Conservation (phyloP, 148 eudicot genomes). For the Vaccinium darrowii region DNA sequence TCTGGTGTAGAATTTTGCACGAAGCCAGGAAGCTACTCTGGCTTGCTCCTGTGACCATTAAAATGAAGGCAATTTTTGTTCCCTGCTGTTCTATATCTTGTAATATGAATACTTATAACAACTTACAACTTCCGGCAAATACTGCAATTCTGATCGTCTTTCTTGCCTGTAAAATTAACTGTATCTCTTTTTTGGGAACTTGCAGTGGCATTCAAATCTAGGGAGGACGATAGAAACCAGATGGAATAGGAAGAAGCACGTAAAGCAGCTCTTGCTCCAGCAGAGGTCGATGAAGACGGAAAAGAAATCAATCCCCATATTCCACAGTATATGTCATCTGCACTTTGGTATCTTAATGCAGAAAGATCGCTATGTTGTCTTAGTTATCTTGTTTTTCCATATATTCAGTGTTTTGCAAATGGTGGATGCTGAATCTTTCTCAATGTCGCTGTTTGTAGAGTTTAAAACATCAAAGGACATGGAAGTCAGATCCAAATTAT, state of each 20-base stretch:
- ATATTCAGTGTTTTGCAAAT: background rate
- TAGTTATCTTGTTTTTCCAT: background rate
- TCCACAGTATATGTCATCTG: constrained; percentile 97
- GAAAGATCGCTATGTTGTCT: constrained; percentile 69
- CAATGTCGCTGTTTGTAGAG: constrained; percentile 35
- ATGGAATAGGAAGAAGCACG: constrained; percentile 92
- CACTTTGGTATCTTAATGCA: constrained; percentile 96
- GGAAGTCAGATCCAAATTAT: constrained; percentile 80
- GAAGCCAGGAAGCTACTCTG: no score
- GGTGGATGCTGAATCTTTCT: background rate
- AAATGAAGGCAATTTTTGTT: background rate
- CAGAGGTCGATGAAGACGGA: constrained; percentile 94
- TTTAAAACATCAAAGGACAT: constrained; percentile 93
- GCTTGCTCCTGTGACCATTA: background rate
- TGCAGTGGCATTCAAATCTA: constrained; percentile 83
- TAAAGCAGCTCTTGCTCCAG: constrained; percentile 97
- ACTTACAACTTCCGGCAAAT: background rate
- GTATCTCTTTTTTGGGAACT: constrained; percentile 1
- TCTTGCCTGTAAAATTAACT: background rate
- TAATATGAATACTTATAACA: background rate
- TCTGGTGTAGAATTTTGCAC: no score
- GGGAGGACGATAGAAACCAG: constrained; percentile 93
- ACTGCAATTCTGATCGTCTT: background rate
- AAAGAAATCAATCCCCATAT: constrained; percentile 98
- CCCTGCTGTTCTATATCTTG: background rate